phyloP scores from a whole-genome alignment of 192 early-diverging fungal genomes.

The Helicostylum pulchrum region DNA sequence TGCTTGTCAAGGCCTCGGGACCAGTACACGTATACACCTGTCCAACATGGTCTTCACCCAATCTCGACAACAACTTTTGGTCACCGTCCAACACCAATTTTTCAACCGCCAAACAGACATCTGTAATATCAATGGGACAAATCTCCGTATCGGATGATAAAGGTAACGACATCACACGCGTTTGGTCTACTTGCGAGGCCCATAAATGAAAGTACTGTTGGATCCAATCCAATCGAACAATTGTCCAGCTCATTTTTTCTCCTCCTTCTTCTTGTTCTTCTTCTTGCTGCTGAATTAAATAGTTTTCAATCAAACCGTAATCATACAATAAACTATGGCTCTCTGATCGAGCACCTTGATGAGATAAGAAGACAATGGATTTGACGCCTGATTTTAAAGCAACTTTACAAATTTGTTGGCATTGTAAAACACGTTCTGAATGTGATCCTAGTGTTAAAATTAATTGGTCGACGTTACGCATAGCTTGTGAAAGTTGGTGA shows the following conservation, averaged over 20 bases:
- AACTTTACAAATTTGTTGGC: slow-evolving; percentile 6
- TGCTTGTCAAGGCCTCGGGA: slow-evolving; percentile 13
- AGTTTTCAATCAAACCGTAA: slow-evolving; percentile 21
- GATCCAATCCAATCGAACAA: slow-evolving; percentile 30
- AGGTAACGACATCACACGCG: slow-evolving; percentile 18
- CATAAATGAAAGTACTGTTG: slow-evolving; percentile 30
- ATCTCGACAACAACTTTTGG: background rate
- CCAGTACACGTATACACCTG: slow-evolving; percentile 30
- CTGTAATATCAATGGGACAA: slow-evolving; percentile 31
- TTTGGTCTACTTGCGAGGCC: slow-evolving; percentile 21
- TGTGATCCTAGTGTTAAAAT: slow-evolving; percentile 11
- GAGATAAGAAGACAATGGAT: slow-evolving; percentile 19
- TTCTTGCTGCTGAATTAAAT: background rate
- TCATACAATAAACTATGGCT: slow-evolving; percentile 14
- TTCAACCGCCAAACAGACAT: slow-evolving; percentile 28
- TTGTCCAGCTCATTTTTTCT: background rate
- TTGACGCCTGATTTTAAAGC: slow-evolving; percentile 25
- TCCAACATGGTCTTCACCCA: slow-evolving; percentile 12
- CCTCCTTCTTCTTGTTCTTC: background rate
- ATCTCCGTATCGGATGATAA: slow-evolving; percentile 15
- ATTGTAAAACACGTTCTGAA: slow-evolving; percentile 5
- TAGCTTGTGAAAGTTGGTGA: slow-evolving; percentile 5
- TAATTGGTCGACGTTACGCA: slow-evolving; percentile 16
- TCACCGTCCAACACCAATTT: slow-evolving; percentile 9
- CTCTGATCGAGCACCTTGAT: slow-evolving; percentile 18